These are phyloP conservation scores for Haberlea rhodopensis DNA, from an alignment of 257 asterid genomes.

Conservation along the genomic window DNA sequence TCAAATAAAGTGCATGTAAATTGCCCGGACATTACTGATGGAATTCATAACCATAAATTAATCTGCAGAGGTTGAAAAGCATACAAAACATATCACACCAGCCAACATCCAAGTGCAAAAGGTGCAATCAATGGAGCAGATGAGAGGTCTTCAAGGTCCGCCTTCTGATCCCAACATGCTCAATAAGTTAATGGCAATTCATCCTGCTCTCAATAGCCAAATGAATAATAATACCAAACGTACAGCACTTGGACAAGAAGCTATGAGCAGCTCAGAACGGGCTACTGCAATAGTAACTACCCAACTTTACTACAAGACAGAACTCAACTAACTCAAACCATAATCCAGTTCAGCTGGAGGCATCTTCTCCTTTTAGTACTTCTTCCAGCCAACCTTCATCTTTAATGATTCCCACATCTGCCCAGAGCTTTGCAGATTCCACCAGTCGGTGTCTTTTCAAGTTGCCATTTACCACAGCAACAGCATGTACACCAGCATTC, in stretches of 20 bases:
- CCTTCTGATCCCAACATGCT: constrained; percentile 36
- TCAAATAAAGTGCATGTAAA: neutral
- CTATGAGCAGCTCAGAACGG: constrained; percentile 65
- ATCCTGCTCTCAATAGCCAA: constrained; percentile 50
- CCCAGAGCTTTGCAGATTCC: constrained; percentile 43
- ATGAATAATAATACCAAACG: constrained; percentile 50
- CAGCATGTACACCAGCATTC: neutral
- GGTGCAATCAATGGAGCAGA: constrained; percentile 56
- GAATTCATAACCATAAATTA: neutral
- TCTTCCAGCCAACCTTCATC: constrained; percentile 41
- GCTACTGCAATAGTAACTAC: constrained; percentile 66
- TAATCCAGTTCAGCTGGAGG: constrained; percentile 47
- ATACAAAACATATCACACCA: constrained; percentile 46
- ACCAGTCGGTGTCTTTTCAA: constrained; percentile 34
- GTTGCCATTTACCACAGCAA: constrained; percentile 34
- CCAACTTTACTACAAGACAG: constrained; percentile 71
- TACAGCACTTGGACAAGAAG: constrained; percentile 45
- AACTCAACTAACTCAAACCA: constrained; percentile 63
- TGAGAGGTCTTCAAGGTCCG: constrained; percentile 50
- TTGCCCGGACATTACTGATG: constrained; percentile 2
- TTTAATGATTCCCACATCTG: constrained; percentile 42
- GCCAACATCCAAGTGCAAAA: constrained; percentile 41
- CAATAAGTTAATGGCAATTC: constrained; percentile 61
- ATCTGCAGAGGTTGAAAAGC: constrained; percentile 72
- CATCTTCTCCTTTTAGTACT: constrained; percentile 48